Conservation (phyloP, 129 eudicot genomes). For the Oenanthe sinensis region DNA sequence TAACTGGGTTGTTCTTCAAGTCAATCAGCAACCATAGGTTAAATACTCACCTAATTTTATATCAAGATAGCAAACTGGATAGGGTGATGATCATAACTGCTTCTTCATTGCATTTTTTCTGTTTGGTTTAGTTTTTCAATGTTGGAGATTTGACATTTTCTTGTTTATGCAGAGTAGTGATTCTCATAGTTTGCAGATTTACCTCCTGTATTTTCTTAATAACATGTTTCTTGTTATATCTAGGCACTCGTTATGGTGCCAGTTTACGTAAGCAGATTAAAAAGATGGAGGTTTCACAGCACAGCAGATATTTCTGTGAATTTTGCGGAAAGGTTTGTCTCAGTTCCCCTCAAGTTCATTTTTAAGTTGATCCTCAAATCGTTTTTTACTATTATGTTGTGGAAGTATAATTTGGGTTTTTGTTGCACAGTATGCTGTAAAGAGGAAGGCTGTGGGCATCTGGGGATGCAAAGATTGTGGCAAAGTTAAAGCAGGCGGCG, state of each 20-base stretch:
- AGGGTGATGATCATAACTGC: background rate
- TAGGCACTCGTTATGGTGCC: constrained; percentile 96
- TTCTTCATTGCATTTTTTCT: background rate
- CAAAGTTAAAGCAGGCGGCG: constrained; percentile 93
- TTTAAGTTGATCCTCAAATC: background rate
- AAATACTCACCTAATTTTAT: background rate
- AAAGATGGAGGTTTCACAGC: constrained; percentile 91
- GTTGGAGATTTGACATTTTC: background rate
- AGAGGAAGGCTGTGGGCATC: constrained; percentile 85
- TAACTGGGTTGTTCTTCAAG: background rate
- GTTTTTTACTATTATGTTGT: background rate
- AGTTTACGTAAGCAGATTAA: constrained; percentile 91
- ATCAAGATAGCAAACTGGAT: background rate
- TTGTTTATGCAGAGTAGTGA: background rate
- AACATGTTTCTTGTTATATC: constrained; percentile 1
- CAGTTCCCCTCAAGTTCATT: background rate
- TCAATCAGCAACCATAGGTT: background rate
- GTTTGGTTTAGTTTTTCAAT: background rate
- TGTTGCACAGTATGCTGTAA: constrained; percentile 62
- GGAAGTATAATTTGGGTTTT: background rate
- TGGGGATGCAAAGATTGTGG: constrained; percentile 99
- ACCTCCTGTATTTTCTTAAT: background rate
- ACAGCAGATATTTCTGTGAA: constrained; percentile 83
- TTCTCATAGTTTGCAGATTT: background rate
- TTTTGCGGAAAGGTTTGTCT: constrained; percentile 71